phyloP scores from a whole-genome alignment of 2,329 filamentous ascomycete species.

The Aspergillus ochraceus region DNA sequence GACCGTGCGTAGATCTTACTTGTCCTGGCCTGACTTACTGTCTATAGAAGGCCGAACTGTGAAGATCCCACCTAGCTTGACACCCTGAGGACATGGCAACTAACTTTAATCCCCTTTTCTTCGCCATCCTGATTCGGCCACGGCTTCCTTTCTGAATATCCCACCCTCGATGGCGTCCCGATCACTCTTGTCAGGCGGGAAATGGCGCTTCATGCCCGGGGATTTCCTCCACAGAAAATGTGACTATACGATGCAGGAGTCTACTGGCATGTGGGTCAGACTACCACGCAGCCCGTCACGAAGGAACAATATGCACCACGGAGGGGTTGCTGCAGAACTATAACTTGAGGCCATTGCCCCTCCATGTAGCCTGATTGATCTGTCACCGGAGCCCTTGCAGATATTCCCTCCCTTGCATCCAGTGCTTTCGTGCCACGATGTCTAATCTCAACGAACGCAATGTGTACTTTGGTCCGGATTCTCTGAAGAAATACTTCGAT shows the following conservation, averaged over 20 bases:
- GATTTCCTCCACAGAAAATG: background rate
- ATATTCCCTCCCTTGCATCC: background rate
- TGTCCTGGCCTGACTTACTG: background rate
- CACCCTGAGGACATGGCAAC: background rate
- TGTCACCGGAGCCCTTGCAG: background rate
- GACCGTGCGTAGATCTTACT: background rate
- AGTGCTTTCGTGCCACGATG: conserved; percentile 18
- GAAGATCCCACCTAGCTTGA: background rate
- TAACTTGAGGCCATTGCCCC: conserved; percentile 9
- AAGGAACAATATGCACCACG: conserved; percentile 1
- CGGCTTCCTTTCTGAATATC: background rate
- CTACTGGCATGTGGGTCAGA: conserved; percentile 1
- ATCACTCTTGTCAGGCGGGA: background rate
- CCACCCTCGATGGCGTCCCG: background rate
- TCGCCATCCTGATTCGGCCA: background rate
- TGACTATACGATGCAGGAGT: background rate
- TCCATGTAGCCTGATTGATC: background rate
- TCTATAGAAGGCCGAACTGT: background rate
- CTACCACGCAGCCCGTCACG: background rate
- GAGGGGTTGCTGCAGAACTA: conserved; percentile 5
- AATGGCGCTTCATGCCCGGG: background rate
- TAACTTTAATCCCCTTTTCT: background rate
- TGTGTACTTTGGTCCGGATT: conserved; percentile 59
- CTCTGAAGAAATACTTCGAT: conserved; percentile 60
- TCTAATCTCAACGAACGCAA: conserved; percentile 46